These are phyloP conservation scores for Penicillium sp. DNA, from an alignment of 2,329 filamentous ascomycete genomes.

Conservation along the genomic window DNA sequence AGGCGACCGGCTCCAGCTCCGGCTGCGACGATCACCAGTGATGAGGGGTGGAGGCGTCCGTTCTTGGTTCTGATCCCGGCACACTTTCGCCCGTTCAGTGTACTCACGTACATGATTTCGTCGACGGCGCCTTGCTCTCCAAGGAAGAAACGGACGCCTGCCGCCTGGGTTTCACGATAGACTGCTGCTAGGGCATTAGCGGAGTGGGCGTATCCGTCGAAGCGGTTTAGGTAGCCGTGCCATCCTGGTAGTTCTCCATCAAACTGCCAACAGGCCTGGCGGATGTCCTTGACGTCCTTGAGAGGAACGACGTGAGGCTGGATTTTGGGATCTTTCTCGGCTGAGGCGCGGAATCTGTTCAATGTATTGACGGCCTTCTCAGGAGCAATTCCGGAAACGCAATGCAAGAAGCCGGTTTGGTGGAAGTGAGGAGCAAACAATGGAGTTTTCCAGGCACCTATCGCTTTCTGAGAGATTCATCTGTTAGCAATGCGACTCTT, in stretches of 20 bases:
- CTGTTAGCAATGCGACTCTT: not conserved
- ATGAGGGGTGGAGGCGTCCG: conserved; percentile 38
- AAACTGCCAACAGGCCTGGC: conserved; percentile 49
- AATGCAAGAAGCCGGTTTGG: conserved; percentile 53
- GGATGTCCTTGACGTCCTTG: conserved; percentile 41
- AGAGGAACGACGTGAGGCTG: conserved; percentile 43
- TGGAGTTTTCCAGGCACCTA: conserved; percentile 54
- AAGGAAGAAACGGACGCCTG: conserved; percentile 46
- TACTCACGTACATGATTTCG: conserved; percentile 41
- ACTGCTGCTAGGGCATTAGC: conserved; percentile 52
- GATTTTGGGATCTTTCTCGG: conserved; percentile 36
- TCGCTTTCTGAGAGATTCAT: conserved; percentile 44
- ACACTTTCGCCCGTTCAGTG: conserved; percentile 16
- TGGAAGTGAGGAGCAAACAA: conserved; percentile 56
- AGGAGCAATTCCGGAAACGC: conserved; percentile 49
- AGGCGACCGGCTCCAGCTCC: conserved; percentile 53
- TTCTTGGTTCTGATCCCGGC: conserved; percentile 41
- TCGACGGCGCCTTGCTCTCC: conserved; percentile 42
- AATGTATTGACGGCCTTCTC: conserved; percentile 51
- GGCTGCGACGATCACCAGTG: conserved; percentile 51
- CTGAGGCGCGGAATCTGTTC: conserved; percentile 42
- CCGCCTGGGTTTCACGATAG: conserved; percentile 43
- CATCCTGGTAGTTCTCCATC: conserved; percentile 52
- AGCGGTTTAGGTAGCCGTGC: conserved; percentile 59
- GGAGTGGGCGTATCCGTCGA: conserved; percentile 59